These are phyloP conservation scores for Fusarium nodosum DNA, from an alignment of 2,329 filamentous ascomycete genomes.

Conservation along the genomic window DNA sequence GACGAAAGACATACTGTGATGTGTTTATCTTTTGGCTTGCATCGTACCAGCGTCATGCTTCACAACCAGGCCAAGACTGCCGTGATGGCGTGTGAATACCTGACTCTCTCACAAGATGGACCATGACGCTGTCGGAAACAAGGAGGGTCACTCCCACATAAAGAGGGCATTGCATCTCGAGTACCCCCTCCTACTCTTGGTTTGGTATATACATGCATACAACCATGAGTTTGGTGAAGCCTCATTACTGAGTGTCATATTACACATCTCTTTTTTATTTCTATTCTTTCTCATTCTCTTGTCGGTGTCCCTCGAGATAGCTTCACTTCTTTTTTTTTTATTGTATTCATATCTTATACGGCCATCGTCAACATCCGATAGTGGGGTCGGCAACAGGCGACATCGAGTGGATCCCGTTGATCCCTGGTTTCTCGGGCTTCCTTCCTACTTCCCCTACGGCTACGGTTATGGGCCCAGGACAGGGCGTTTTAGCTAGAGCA, in stretches of 20 bases:
- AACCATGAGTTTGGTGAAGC: conserved; percentile 10
- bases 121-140: conserved; percentile 30
- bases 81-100: conserved; percentile 33
- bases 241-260: not conserved
- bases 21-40: conserved; percentile 9
- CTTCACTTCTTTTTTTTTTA: conserved; percentile 31
- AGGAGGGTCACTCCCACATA: conserved; percentile 45
- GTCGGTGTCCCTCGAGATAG: conserved; percentile 12
- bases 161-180: conserved; percentile 42
- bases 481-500: conserved; percentile 23
- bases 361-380: conserved; percentile 49
- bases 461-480: not conserved
- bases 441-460: not conserved
- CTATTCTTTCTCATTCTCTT: not conserved
- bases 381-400: conserved; percentile 51
- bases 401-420: conserved; percentile 46
- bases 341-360: conserved; percentile 34
- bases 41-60: conserved; percentile 49
- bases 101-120: conserved; percentile 24
- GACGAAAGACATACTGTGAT: not conserved
- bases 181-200: conserved; percentile 24
- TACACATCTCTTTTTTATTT: not conserved
- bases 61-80: conserved; percentile 37
- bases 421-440: conserved; percentile 23
- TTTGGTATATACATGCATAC: conserved; percentile 15